Conservation (phyloP, 2,329 filamentous ascomycete species). For the Aspergillus novofumigatus region DNA sequence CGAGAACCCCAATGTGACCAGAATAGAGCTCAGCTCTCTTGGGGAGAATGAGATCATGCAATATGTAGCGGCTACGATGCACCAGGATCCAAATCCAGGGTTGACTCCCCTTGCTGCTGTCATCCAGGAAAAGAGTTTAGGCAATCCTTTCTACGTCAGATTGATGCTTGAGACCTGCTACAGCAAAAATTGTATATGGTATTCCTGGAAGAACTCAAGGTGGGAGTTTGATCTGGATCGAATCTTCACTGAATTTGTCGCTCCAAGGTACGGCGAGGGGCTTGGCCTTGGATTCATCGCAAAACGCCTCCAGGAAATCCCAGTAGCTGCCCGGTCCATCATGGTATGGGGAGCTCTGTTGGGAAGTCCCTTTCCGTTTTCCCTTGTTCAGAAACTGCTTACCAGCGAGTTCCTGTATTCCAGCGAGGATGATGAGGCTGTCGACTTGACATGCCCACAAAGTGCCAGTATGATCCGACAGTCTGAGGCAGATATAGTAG, state of each 20-base stretch:
- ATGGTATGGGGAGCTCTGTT: slow-evolving; percentile 82
- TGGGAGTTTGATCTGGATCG: slow-evolving; percentile 86
- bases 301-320: slow-evolving; percentile 71
- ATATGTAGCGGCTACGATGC: slow-evolving; percentile 79
- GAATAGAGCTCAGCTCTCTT: slow-evolving; percentile 68
- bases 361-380: slow-evolving; percentile 79
- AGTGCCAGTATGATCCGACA: slow-evolving; percentile 50
- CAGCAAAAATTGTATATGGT: slow-evolving; percentile 83
- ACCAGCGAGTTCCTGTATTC: slow-evolving; percentile 66
- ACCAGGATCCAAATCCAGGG: slow-evolving; percentile 63
- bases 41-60: slow-evolving; percentile 73
- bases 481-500: slow-evolving; percentile 60
- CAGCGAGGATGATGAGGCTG: slow-evolving; percentile 41
- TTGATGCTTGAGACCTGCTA: slow-evolving; percentile 88
- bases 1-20: slow-evolving; percentile 59
- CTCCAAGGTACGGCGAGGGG: slow-evolving; percentile 72
- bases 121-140: slow-evolving; percentile 81
- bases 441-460: slow-evolving; percentile 36
- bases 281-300: slow-evolving; percentile 80
- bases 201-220: slow-evolving; percentile 74
- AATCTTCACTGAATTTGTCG: slow-evolving; percentile 79
- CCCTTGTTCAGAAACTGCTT: slow-evolving; percentile 71
- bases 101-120: slow-evolving; percentile 75
- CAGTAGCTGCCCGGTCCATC: slow-evolving; percentile 68
- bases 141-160: slow-evolving; percentile 86